Evolutionary conservation across 1,284 basidiomycete genomes (phyloP).

Genomic region (Rhodotorula sp.): DNA sequence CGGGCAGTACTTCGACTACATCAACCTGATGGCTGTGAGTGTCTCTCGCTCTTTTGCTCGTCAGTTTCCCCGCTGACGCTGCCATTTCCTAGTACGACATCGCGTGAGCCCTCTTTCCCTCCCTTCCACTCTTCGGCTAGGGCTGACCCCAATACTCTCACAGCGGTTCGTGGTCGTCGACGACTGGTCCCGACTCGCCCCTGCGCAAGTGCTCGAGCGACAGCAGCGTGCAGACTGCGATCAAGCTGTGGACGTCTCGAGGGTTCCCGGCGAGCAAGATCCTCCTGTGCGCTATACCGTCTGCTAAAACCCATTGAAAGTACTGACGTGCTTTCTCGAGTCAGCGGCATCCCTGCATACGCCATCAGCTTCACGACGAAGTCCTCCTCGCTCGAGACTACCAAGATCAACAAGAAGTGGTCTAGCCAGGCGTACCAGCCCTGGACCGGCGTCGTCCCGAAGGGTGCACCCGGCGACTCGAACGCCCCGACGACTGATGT

Average conservation of each 20-base stretch:
- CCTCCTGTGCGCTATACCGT: not conserved
- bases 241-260: conserved; percentile 23
- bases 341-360: conserved; percentile 36
- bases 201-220: conserved; percentile 30
- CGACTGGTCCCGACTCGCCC: conserved; percentile 33
- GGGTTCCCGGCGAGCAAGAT: conserved; percentile 25
- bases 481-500: conserved; percentile 18
- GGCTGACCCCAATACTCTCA: too few relatives aligned
- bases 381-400: conserved; percentile 16
- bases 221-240: conserved; percentile 10
- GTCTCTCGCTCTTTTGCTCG: not conserved
- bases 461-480: conserved; percentile 25
- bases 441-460: conserved; percentile 10
- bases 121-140: not conserved
- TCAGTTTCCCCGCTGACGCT: not conserved
- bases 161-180: conserved; percentile 28
- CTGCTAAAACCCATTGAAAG: not conserved
- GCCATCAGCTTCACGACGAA: conserved; percentile 33
- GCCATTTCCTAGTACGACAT: not conserved
- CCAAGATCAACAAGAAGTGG: conserved; percentile 11
- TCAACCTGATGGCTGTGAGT: conserved; percentile 34
- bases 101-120: not conserved
- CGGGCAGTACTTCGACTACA: conserved; percentile 25
- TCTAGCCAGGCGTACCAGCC: conserved; percentile 23
- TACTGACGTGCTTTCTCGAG: not conserved